A percentile compares a stretch with the other conserved stretches of the same genome.
phyloP scores from a whole-genome alignment of 805 yeast genomes.

The Torulaspora microellipsoides region DNA sequence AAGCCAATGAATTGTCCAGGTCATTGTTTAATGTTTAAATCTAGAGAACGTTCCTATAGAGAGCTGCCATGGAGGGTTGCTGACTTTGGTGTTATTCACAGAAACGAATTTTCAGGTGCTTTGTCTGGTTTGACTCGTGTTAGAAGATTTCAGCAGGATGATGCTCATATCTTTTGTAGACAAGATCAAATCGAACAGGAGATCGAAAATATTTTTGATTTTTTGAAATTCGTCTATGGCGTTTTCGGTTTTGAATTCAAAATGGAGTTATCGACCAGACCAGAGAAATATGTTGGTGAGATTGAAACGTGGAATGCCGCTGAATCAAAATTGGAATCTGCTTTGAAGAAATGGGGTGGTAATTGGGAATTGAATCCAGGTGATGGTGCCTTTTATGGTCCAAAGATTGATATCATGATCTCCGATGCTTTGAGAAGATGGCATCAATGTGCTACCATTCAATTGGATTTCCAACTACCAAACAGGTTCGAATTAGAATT shows the following conservation, averaged over 20 bases:
- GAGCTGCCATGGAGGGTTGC: constrained; percentile 99
- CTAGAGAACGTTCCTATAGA: constrained; percentile 91
- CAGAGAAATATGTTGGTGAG: constrained; percentile 94
- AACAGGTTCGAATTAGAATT: constrained; percentile 86
- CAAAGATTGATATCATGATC: constrained; percentile 94
- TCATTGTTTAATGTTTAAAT: constrained; percentile 88
- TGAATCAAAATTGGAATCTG: constrained; percentile 75
- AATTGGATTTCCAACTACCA: constrained; percentile 97
- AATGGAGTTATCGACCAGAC: constrained; percentile 96
- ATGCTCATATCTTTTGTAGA: constrained; percentile 96
- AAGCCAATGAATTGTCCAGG: constrained; percentile 94
- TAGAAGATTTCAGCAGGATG: constrained; percentile 98
- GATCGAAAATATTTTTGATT: constrained; percentile 78
- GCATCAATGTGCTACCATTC: constrained; percentile 99
- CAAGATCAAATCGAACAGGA: constrained; percentile 85
- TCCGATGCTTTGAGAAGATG: constrained; percentile 92
- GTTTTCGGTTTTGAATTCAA: constrained; percentile 91
- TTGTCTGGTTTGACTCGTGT: constrained; percentile 93
- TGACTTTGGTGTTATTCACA: constrained; percentile 94
- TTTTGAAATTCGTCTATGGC: constrained; percentile 81
- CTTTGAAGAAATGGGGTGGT: constrained; percentile 81
- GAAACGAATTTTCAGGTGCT: constrained; percentile 96
- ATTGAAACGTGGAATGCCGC: constrained; percentile 92
- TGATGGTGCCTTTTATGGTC: constrained; percentile 96
- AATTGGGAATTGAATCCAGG: constrained; percentile 94